Base-by-base conservation (phyloP, 306 rosid genomes). In the Dalbergia cochinchinensis region DNA sequence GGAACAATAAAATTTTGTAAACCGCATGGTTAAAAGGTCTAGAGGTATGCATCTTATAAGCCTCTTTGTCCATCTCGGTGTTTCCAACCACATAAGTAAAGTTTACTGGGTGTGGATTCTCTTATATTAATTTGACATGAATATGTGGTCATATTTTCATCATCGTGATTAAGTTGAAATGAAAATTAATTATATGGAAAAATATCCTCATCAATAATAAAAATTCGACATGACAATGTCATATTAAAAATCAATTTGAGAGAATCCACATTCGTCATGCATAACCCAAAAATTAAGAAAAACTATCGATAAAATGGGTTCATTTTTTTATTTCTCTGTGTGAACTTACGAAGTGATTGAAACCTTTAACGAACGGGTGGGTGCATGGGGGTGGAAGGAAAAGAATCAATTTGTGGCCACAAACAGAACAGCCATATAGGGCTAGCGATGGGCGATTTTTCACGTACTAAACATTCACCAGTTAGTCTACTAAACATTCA, bases 271-370 rank as follows among this genome's bases (percentile, higher is more conserved):
- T 26, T 26, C 3, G 59, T 26, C 3, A 73, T 13, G 42, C 15
- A n/a, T 26, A 64, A 12, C 22, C 16, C 14, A 10, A 51, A 16
- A 19, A 13, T 14, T 1, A 39, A 37, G 16, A 65, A 77, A 33
- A 31, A 10, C 9, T 58, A 37, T 68, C 12, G 13, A 19, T 18
- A 26, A 26, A 26, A 26, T 26, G 31, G 31, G 41, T 37, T 37
- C 6, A 37, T 37, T 4, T 42, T 42, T 6, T 53, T 16, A 26
- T 61, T 51, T 45, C 62, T 66, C 42, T 60, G 42, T 13, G 37
- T 57, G 12, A 45, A 80, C 53, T 65, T 48, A 20, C 15, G n/a
- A 70, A 84, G 51, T 75, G 71, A 76, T 50, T 42, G 80, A 71
- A 37, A 44, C 48, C 11, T 47, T 64, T 64, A 70, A 79, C 48